Conservation (phyloP, 192 early-diverging fungal species). For the Coemansia javaensis region DNA sequence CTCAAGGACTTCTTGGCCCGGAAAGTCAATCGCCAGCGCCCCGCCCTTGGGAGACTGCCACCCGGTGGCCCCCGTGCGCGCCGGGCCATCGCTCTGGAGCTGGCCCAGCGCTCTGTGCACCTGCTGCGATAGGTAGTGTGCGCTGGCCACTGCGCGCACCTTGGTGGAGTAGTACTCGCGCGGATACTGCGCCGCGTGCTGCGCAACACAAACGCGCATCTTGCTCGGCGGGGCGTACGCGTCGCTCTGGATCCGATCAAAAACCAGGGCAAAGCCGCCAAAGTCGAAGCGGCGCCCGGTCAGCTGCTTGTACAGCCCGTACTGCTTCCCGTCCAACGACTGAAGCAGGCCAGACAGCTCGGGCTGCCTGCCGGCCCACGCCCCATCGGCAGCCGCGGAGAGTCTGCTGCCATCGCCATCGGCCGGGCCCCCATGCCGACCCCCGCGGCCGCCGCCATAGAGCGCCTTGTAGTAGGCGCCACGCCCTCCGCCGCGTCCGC, state of each 20-base stretch:
- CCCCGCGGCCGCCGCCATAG: constrained; percentile 12
- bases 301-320: constrained; percentile 36
- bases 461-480: constrained; percentile 31
- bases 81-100: not conserved
- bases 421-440: not conserved
- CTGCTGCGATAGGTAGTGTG: constrained; percentile 41
- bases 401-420: not conserved
- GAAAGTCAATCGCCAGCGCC: constrained; percentile 34
- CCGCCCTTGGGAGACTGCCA: constrained; percentile 39
- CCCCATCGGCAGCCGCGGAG: not conserved
- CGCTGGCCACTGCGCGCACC: constrained; percentile 28
- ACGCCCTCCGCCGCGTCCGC: constrained; percentile 3
- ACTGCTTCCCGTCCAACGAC: constrained; percentile 21
- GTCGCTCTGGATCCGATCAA: constrained; percentile 48
- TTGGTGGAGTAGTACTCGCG: constrained; percentile 11
- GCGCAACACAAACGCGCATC: constrained; percentile 42
- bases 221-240: constrained; percentile 53
- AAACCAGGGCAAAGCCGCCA: constrained; percentile 16
- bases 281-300: constrained; percentile 15
- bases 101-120: constrained; percentile 8
- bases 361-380: constrained; percentile 1
- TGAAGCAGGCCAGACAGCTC: constrained; percentile 9
- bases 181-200: constrained; percentile 32
- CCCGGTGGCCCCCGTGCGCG: constrained; percentile 10
- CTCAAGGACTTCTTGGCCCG: constrained; percentile 55